A percentile compares a stretch with the other conserved stretches of the same genome.
phyloP scores from a whole-genome alignment of 352 stramenopile genomes.

The Phytophthora rubi region DNA sequence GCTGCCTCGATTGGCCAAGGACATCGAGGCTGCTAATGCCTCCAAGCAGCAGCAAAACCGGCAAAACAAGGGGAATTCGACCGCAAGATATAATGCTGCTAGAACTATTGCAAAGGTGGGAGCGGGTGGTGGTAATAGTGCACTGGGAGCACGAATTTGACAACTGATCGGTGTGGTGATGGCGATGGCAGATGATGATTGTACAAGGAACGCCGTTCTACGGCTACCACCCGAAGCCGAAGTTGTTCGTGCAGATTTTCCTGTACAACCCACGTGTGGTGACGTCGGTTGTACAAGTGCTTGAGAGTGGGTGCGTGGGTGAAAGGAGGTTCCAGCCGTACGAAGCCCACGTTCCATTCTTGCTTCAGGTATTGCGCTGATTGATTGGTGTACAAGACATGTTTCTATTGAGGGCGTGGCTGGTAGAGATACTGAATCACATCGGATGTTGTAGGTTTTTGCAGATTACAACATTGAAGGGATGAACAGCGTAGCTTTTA shows the following conservation, averaged over 20 bases:
- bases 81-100: background rate
- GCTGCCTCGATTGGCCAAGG: slow-evolving; percentile 72
- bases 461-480: slow-evolving; percentile 93
- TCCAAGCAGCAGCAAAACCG: slow-evolving; percentile 52
- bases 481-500: slow-evolving; percentile 87
- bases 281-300: slow-evolving; percentile 69
- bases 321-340: slow-evolving; percentile 85
- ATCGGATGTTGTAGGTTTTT: slow-evolving; percentile 61
- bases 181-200: slow-evolving; percentile 71
- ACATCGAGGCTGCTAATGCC: slow-evolving; percentile 66
- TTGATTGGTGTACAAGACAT: no score
- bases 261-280: slow-evolving; percentile 83
- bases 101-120: slow-evolving; percentile 81
- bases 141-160: background rate
- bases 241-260: slow-evolving; percentile 91
- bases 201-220: slow-evolving; percentile 91
- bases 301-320: slow-evolving; percentile 84
- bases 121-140: background rate
- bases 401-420: background rate
- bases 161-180: slow-evolving; percentile 1
- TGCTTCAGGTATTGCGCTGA: slow-evolving; percentile 66
- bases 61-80: slow-evolving; percentile 18
- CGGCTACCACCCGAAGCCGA: slow-evolving; percentile 76
- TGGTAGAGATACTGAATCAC: background rate
- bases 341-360: slow-evolving; percentile 90